Percentiles rank a stretch among this genome's conserved stretches.
These are phyloP conservation scores for Tubosaeta brunneosetosa DNA, from an alignment of 768 basidiomycete species.

Conservation along the genomic window DNA sequence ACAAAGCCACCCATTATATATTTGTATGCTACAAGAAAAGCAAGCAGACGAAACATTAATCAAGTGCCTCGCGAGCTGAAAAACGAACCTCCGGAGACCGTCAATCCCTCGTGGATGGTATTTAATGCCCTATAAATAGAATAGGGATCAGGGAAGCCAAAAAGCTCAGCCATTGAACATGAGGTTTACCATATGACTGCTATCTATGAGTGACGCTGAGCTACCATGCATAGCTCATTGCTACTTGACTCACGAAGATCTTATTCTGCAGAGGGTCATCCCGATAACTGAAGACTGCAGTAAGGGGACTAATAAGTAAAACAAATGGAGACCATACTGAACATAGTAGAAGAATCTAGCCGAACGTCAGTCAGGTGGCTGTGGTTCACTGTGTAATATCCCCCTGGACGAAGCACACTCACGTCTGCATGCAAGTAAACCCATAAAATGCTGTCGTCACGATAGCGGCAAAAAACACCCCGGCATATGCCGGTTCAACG, in stretches of 20 bases:
- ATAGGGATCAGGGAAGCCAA: not conserved
- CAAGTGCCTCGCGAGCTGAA: not conserved
- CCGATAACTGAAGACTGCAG: not conserved
- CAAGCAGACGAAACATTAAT: not conserved
- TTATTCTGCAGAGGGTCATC: not conserved
- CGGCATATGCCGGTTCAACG: not conserved
- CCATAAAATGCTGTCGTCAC: not conserved
- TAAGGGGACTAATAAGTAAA: not conserved
- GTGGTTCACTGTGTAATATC: too few species aligned
- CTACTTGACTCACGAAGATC: not conserved
- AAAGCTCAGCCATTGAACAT: not conserved
- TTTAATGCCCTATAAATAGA: not conserved
- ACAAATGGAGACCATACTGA: not conserved
- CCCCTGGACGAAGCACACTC: not conserved
- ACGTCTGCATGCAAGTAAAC: slow-evolving; percentile 1
- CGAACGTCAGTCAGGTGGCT: not conserved
- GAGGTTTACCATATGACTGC: not conserved
- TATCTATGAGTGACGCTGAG: not conserved
- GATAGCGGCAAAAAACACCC: not conserved
- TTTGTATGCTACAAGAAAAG: not conserved
- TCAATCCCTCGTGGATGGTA: not conserved
- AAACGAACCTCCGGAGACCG: not conserved
- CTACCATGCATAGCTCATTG: not conserved
- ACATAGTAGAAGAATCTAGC: slow-evolving; percentile 2
- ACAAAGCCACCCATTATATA: not conserved